A percentile compares a stretch with the other conserved stretches of the same genome.
Evolutionary conservation across 1,139 yeast genomes (phyloP).

Genomic region (Hansenula lynferdii): DNA sequence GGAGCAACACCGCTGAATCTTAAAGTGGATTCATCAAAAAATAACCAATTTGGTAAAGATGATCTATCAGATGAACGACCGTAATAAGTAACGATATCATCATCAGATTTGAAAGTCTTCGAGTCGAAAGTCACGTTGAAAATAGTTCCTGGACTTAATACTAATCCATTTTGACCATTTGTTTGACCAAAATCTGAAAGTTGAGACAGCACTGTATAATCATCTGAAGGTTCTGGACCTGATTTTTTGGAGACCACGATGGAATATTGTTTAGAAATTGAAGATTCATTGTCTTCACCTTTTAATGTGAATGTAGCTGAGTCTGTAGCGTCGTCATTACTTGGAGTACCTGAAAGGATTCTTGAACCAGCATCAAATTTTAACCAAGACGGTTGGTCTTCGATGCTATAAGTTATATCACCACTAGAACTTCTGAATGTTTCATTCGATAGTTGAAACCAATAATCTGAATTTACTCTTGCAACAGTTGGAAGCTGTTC

Average conservation of each 20-base stretch:
- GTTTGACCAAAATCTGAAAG: slow-evolving; percentile 57
- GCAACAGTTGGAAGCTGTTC: slow-evolving; percentile 90
- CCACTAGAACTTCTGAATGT: slow-evolving; percentile 49
- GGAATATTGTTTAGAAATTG: slow-evolving; percentile 41
- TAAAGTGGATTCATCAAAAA: slow-evolving; percentile 54
- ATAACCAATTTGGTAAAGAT: slow-evolving; percentile 88
- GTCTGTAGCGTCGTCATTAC: slow-evolving; percentile 38
- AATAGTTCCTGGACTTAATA: slow-evolving; percentile 61
- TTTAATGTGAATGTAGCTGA: slow-evolving; percentile 44
- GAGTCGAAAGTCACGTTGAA: slow-evolving; percentile 61
- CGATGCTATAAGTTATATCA: slow-evolving; percentile 48
- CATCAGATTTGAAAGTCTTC: slow-evolving; percentile 49
- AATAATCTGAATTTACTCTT: slow-evolving; percentile 54
- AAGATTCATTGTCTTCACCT: slow-evolving; percentile 59
- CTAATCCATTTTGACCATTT: slow-evolving; percentile 70
- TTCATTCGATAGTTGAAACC: slow-evolving; percentile 65
- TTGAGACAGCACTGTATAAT: slow-evolving; percentile 41
- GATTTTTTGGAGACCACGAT: slow-evolving; percentile 54
- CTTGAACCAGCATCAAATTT: slow-evolving; percentile 57
- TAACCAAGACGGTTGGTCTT: slow-evolving; percentile 73
- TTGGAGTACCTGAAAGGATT: slow-evolving; percentile 69
- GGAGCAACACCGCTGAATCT: slow-evolving; percentile 92
- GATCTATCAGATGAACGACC: slow-evolving; percentile 81
- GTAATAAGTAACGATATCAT: slow-evolving; percentile 59
- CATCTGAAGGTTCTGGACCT: slow-evolving; percentile 37